Evolutionary conservation across 2,329 filamentous ascomycete species (phyloP), one percentile per base, ranked within the genome.

Genomic region (Cytospora piceicola): DNA sequence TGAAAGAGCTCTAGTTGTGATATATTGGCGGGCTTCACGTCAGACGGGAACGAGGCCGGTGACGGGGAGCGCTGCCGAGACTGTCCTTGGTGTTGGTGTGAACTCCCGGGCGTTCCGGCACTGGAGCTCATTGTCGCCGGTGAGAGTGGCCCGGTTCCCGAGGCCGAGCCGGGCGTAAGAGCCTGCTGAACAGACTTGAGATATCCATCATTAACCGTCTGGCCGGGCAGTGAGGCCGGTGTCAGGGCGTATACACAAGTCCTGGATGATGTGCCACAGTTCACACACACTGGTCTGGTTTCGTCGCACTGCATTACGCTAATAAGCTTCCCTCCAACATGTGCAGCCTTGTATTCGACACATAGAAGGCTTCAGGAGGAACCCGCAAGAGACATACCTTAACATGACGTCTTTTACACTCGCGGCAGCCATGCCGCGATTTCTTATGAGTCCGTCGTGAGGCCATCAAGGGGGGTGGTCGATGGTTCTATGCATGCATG

Each of bases 401-500:
- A 66, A 76, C 73, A 62, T 76, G 74, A 9, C 73, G 70, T 34
- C 73, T 69, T 65, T 76, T 76, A 66, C 74, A 75, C 53, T 76
- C 74, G 12, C 72, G 67, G 67, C 74, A 76, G 1, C 74, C 74
- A 27, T 69, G 72, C 36, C 74, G 69, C 11, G 74, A 75, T 60
- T 75, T 75, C 42, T 71, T 72, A 63, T 76, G 74, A 72, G 52
- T 49, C n/a, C 63, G 59, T 51, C 63, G 51, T 51, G 63, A 61
- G 27, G 61, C 61, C 61, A 63, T 63, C 22, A 30, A 29, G 22
- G 46, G 22, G n/a, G n/a, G n/a, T 24, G 46, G 46, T n/a, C n/a
- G 42, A 46, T n/a, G 42, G 8, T 46, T 46, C 42, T 20, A n/a
- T 42, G 27, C 27, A 20, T 46, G 34, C 34, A 46, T 46, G 39